phyloP scores from a whole-genome alignment of 2,329 filamentous ascomycete species.

The Penicillium sp. region DNA sequence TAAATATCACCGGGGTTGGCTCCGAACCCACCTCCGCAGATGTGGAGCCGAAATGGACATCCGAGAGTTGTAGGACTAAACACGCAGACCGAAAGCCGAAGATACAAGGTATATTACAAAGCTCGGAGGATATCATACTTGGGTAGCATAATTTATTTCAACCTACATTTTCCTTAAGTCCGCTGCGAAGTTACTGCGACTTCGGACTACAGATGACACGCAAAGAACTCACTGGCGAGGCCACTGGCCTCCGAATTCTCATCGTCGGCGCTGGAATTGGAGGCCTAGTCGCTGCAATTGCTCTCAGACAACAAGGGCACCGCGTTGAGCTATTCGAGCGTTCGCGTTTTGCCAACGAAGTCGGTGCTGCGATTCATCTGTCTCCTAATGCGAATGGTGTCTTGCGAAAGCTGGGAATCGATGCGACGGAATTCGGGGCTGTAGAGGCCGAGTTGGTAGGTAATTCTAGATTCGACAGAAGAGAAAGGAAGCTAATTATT shows the following conservation, averaged over 20 bases:
- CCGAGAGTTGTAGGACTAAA: slow-evolving; percentile 11
- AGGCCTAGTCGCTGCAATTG: slow-evolving; percentile 44
- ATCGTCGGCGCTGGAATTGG: slow-evolving; percentile 40
- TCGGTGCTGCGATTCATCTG: slow-evolving; percentile 64
- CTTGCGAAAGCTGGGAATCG: slow-evolving; percentile 50
- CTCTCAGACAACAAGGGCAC: slow-evolving; percentile 56
- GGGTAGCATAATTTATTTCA: background rate
- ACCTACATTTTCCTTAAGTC: background rate
- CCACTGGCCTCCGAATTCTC: slow-evolving; percentile 29
- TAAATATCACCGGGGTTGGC: background rate
- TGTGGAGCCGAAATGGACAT: slow-evolving; percentile 32
- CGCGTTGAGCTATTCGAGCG: slow-evolving; percentile 57
- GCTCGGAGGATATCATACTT: background rate
- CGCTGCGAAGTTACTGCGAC: background rate
- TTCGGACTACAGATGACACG: slow-evolving; percentile 17
- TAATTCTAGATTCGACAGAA: background rate
- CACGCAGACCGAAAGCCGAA: background rate
- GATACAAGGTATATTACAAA: background rate
- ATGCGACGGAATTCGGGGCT: slow-evolving; percentile 44
- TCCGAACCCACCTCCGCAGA: slow-evolving; percentile 13
- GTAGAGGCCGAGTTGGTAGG: slow-evolving; percentile 34
- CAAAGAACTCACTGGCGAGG: slow-evolving; percentile 10
- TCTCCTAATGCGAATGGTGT: slow-evolving; percentile 64
- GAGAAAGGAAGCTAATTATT: slow-evolving; percentile 7
- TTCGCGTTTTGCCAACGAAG: slow-evolving; percentile 58